A percentile compares a stretch with the other conserved stretches of the same genome.
Conservation (phyloP, 73 alveolate genomes). For the Tetrahymena elliotti region DNA sequence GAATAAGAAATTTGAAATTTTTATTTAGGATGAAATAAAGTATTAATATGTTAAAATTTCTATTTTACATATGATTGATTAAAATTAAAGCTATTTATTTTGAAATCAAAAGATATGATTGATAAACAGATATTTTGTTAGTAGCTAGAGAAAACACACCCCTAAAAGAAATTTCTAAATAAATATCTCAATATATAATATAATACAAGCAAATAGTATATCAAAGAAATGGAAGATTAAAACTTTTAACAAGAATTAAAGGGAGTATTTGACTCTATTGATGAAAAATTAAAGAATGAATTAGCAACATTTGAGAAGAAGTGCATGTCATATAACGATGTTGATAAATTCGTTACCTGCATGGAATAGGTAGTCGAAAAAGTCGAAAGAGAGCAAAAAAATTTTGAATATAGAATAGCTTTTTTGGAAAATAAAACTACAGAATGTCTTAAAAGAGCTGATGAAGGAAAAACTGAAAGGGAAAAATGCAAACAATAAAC, state of each 20-base stretch:
- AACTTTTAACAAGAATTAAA: neutral
- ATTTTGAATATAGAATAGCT: neutral
- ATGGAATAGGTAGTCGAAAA: neutral
- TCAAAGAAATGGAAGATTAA: neutral
- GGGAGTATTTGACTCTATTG: neutral
- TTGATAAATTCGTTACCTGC: neutral
- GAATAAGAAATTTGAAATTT: neutral
- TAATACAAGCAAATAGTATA: neutral
- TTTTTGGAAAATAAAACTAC: neutral
- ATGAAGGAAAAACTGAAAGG: neutral
- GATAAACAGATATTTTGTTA: neutral
- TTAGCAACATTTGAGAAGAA: neutral
- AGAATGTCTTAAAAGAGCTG: neutral
- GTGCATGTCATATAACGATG: neutral
- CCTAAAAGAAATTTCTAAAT: neutral
- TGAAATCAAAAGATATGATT: neutral
- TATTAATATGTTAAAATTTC: neutral
- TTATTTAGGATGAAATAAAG: neutral
- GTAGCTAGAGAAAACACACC: neutral
- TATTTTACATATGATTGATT: neutral
- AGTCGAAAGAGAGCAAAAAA: neutral
- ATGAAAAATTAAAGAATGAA: neutral
- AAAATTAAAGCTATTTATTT: neutral
- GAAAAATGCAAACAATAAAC: neutral
- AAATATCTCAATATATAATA: neutral